Percentiles rank a stretch among this genome's conserved stretches.
Conservation (phyloP, 2,329 filamentous ascomycete species). For the Cladosporium colombiae region DNA sequence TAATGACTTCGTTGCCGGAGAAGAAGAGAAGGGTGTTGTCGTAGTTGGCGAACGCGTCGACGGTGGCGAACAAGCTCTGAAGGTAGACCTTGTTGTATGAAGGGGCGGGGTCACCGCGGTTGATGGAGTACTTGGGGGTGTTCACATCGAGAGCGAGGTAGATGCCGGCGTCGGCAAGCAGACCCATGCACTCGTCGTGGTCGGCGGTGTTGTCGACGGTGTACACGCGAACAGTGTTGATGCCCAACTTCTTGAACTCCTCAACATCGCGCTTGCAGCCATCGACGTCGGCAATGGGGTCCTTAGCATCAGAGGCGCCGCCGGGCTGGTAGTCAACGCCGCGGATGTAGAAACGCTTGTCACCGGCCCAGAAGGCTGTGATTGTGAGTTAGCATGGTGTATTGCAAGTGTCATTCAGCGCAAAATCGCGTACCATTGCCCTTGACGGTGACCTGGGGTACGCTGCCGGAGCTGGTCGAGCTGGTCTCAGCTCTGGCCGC, state of each 20-base stretch:
- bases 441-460: constrained; percentile 62
- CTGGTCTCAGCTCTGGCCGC: constrained; percentile 31
- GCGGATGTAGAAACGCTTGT: constrained; percentile 61
- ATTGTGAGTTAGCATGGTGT: neutral
- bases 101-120: constrained; percentile 67
- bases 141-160: constrained; percentile 92
- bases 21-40: constrained; percentile 85
- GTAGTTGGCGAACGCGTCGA: constrained; percentile 81
- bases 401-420: neutral
- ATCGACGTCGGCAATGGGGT: constrained; percentile 72
- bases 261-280: constrained; percentile 77
- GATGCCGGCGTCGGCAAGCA: constrained; percentile 79
- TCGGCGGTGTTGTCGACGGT: constrained; percentile 81
- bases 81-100: constrained; percentile 90
- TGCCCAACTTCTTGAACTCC: constrained; percentile 79
- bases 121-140: constrained; percentile 85
- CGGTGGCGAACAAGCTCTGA: constrained; percentile 81
- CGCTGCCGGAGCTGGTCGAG: constrained; percentile 42
- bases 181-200: constrained; percentile 84
- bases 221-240: constrained; percentile 93
- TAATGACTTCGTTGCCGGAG: constrained; percentile 72
- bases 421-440: constrained; percentile 55
- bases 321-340: constrained; percentile 59
- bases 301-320: constrained; percentile 62
- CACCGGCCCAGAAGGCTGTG: constrained; percentile 63